Percentiles rank a stretch among this genome's conserved stretches.
phyloP scores from a whole-genome alignment of 495 filamentous ascomycete genomes.

The Lasiosphaeria hispida region DNA sequence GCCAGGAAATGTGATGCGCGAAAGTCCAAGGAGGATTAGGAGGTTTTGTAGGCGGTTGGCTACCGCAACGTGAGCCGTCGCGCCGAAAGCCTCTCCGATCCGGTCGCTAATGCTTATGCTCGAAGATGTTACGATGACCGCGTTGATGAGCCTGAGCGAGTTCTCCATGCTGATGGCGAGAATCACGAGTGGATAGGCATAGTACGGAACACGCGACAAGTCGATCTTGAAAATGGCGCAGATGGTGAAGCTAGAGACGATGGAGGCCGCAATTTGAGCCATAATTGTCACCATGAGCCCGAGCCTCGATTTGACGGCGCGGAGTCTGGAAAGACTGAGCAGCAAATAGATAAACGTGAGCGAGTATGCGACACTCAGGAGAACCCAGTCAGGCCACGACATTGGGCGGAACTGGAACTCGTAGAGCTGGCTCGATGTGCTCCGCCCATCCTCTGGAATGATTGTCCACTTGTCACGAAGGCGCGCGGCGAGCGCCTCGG shows the following conservation, averaged over 20 bases:
- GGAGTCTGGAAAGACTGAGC: slow-evolving; percentile 56
- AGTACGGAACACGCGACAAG: slow-evolving; percentile 57
- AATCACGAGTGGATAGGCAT: slow-evolving; percentile 68
- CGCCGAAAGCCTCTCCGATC: slow-evolving; percentile 64
- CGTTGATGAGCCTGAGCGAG: slow-evolving; percentile 69
- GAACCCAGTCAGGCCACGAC: slow-evolving; percentile 55
- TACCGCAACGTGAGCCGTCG: slow-evolving; percentile 63
- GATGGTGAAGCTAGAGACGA: slow-evolving; percentile 63
- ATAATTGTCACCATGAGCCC: slow-evolving; percentile 65
- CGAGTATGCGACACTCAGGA: slow-evolving; percentile 59
- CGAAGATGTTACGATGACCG: slow-evolving; percentile 62
- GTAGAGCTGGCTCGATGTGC: slow-evolving; percentile 56
- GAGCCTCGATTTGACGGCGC: slow-evolving; percentile 64
- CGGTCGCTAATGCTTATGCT: slow-evolving; percentile 57
- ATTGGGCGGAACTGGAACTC: slow-evolving; percentile 71
- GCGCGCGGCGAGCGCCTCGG: slow-evolving; percentile 44
- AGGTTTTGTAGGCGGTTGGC: slow-evolving; percentile 60
- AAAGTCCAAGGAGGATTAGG: slow-evolving; percentile 54
- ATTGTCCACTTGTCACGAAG: slow-evolving; percentile 53
- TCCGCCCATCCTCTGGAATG: slow-evolving; percentile 55
- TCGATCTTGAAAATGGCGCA: slow-evolving; percentile 61
- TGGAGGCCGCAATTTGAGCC: slow-evolving; percentile 63
- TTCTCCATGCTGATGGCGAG: slow-evolving; percentile 70
- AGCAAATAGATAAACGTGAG: slow-evolving; percentile 57
- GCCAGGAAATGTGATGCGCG: slow-evolving; percentile 56